phyloP scores from a whole-genome alignment of 2,329 filamentous ascomycete genomes.

The Cryphonectria naterciae region DNA sequence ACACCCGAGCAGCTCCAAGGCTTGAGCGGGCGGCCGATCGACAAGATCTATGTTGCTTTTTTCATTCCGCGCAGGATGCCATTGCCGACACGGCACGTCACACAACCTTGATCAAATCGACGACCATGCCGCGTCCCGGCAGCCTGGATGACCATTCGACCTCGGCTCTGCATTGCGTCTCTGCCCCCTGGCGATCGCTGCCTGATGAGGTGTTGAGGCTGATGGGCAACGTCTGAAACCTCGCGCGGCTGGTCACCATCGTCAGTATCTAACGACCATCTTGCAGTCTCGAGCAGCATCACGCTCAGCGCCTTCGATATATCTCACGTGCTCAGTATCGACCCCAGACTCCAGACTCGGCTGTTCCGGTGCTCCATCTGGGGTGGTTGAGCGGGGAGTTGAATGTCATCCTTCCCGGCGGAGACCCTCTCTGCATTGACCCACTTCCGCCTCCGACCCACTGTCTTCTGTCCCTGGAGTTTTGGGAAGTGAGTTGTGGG shows the following conservation, averaged over 20 bases:
- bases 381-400: slow-evolving; percentile 1
- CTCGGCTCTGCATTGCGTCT: background rate
- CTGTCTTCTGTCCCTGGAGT: slow-evolving; percentile 3
- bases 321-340: slow-evolving; percentile 4
- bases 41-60: slow-evolving; percentile 8
- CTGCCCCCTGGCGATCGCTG: background rate
- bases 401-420: slow-evolving; percentile 5
- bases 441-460: background rate
- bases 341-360: background rate
- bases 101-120: background rate
- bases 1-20: background rate
- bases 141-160: background rate
- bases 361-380: background rate
- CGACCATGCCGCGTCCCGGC: background rate
- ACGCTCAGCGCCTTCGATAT: background rate
- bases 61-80: background rate
- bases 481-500: slow-evolving; percentile 6
- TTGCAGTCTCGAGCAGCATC: background rate
- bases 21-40: slow-evolving; percentile 10
- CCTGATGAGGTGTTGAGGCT: background rate
- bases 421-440: slow-evolving; percentile 6
- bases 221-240: background rate
- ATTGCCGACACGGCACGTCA: background rate
- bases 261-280: background rate
- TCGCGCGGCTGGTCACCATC: slow-evolving; percentile 1